Base-by-base conservation (phyloP, 257 asterid species). In the Nyctanthes arbortristis region DNA sequence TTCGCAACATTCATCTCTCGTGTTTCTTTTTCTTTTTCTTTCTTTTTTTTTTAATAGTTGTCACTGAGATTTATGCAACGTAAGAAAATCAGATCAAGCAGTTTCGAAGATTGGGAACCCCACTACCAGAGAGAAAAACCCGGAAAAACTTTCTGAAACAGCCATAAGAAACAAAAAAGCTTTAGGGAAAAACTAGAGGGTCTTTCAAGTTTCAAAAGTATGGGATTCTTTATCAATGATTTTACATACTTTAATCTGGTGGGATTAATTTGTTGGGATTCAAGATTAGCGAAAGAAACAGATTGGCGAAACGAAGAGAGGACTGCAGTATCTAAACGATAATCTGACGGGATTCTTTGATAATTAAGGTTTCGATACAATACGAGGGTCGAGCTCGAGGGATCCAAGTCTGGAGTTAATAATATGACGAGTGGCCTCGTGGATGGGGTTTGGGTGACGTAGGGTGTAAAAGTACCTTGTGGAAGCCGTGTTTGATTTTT, bases 1-100 rank as follows among this genome's bases (percentile, higher is more conserved):
- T 91, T 91, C 4, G 64, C 76, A 43, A 83, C 74, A 75, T 55
- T 89, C 97, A 87, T 89, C 74, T 80, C 78, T 65, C 72, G 72
- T 55, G 37, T 30, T 36, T 30, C 39, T 16, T 13, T n/a, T 63
- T 67, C 14, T 33, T 4, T 16, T n/a, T n/a, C n/a, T n/a, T n/a
- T n/a, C n/a, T n/a, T n/a, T n/a, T n/a, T n/a, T n/a, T n/a, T n/a
- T n/a, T n/a, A n/a, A n/a, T n/a, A n/a, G n/a, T n/a, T n/a, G n/a
- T n/a, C 35, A 6, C 8, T 3, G 16, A 43, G 22, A 25, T 27
- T 0, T 29, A 61, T n/a, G n/a, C n/a, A n/a, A n/a, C n/a, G 16
- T 0, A 22, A 25, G 20, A 11, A 30, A 58, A 29, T 62, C 70
- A 77, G 73, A 77, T 61, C 79, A 56, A 4, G 28, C 34, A 9